Evolutionary conservation across 305 asterid genomes (phyloP).

Genomic region (Stenogyne calaminthoides): DNA sequence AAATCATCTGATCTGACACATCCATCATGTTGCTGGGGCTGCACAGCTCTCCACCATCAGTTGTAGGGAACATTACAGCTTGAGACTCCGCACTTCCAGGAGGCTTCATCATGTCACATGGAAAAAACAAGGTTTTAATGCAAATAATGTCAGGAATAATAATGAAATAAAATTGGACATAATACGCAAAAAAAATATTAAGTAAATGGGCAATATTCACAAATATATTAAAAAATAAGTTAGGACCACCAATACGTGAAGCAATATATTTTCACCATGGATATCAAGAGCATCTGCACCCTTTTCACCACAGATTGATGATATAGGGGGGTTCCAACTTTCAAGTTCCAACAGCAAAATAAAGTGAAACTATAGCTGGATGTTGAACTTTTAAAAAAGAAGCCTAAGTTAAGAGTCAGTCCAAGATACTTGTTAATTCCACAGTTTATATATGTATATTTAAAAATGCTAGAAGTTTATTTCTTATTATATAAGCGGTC

Average conservation of each 20-base stretch:
- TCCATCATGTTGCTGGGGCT: slow-evolving; percentile 93
- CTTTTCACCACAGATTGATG: background rate
- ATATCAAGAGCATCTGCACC: background rate
- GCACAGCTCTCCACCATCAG: slow-evolving; percentile 78
- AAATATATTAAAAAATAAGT: slow-evolving; percentile 1
- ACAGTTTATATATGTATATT: background rate
- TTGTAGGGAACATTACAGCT: slow-evolving; percentile 55
- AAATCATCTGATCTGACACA: too few species aligned
- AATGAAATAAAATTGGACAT: slow-evolving; percentile 12
- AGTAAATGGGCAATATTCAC: too few species aligned
- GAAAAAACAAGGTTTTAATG: slow-evolving; percentile 22
- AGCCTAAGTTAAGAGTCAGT: slow-evolving; percentile 13
- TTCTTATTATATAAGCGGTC: slow-evolving; percentile 1
- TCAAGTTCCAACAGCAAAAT: background rate
- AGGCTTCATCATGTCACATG: slow-evolving; percentile 71
- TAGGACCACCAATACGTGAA: slow-evolving; percentile 1
- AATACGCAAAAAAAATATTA: slow-evolving; percentile 12
- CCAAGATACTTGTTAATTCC: background rate
- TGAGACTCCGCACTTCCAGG: slow-evolving; percentile 94
- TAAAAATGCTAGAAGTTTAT: background rate
- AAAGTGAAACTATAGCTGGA: background rate
- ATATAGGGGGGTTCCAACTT: background rate
- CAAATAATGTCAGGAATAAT: slow-evolving; percentile 11
- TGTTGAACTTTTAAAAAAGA: slow-evolving; percentile 10
- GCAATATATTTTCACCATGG: background rate